Base-by-base conservation (phyloP, 164 flowering plant genomes). In the Liquidambar formosana region DNA sequence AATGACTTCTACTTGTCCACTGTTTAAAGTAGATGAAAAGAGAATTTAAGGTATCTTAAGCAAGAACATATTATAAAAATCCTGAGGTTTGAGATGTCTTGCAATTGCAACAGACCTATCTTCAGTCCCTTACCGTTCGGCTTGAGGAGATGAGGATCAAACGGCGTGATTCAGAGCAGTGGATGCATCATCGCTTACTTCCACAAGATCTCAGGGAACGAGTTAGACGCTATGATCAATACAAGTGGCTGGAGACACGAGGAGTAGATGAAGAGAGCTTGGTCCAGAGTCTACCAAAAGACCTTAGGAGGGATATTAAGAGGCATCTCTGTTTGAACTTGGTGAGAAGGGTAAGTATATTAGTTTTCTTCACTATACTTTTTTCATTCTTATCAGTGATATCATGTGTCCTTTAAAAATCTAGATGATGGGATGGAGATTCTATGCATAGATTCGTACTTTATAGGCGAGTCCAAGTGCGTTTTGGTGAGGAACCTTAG, bases 181-280 rank as follows among this genome's bases (percentile, higher is more conserved):
- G 91, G 91, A 87, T 87, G 91, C 91, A 85, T 68, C 91, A 87
- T 60, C 78, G 91, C 12, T 76, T 76, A 25, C 87, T 87, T 48
- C 91, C 91, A 2, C 84, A 62, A 54, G 86, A 83, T 15, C 84
- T 87, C 0, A 72, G 89, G 65, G 82, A 85, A 65, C 78, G 87
- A 67, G 91, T 87, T 18, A 71, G 91, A 48, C 85, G 88, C 1
- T 87, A 87, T 68, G 86, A 85, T 69, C 91, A 83, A 19, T 87
- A 85, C 85, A 85, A 85, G 73, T 87, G 91, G 91, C 47, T 87
- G 48, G 89, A 87, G 71, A 85, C 91, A 12, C 74, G 89, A 15
- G 91, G 91, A 38, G 91, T 87, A 0, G 91, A 87, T 71, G 89
- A 87, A 73, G 91, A 87, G 73, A 82, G 65, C 74, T 59, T 87